These are phyloP conservation scores for Agastache rugosa DNA, from an alignment of 257 asterid species.

Conservation along the genomic window DNA sequence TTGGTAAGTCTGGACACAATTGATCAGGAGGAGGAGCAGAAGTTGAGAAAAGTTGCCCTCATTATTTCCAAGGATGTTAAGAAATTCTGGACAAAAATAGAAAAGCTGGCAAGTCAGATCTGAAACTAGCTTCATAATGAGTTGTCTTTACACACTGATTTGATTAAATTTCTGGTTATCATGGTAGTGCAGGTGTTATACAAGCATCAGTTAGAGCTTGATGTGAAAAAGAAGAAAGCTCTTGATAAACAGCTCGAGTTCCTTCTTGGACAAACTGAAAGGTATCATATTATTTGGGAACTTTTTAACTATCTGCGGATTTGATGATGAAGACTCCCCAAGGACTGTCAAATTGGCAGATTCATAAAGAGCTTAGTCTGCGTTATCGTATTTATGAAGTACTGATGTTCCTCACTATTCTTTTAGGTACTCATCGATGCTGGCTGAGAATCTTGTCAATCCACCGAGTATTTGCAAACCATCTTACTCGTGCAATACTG, in stretches of 20 bases:
- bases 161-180: conserved; percentile 32
- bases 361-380: conserved; percentile 20
- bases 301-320: conserved; percentile 27
- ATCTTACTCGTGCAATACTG: conserved; percentile 45
- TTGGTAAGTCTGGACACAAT: conserved; percentile 34
- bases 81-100: conserved; percentile 97
- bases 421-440: conserved; percentile 93
- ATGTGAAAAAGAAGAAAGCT: conserved; percentile 90
- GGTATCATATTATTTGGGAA: conserved; percentile 47
- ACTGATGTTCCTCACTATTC: conserved; percentile 30
- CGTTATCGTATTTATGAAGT: conserved; percentile 20
- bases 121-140: conserved; percentile 27
- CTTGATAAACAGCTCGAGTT: conserved; percentile 97
- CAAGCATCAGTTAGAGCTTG: conserved; percentile 93
- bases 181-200: conserved; percentile 72
- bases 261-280: conserved; percentile 98
- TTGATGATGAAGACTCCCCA: neutral
- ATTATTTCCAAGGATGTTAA: conserved; percentile 91
- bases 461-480: conserved; percentile 58
- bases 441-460: conserved; percentile 92
- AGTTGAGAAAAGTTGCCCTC: conserved; percentile 84
- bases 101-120: conserved; percentile 79
- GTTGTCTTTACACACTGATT: conserved; percentile 16
- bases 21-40: conserved; percentile 91
- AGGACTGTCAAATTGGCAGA: conserved; percentile 21